phyloP scores from a whole-genome alignment of 139 green algal genomes.

The Chlorella sp. region DNA sequence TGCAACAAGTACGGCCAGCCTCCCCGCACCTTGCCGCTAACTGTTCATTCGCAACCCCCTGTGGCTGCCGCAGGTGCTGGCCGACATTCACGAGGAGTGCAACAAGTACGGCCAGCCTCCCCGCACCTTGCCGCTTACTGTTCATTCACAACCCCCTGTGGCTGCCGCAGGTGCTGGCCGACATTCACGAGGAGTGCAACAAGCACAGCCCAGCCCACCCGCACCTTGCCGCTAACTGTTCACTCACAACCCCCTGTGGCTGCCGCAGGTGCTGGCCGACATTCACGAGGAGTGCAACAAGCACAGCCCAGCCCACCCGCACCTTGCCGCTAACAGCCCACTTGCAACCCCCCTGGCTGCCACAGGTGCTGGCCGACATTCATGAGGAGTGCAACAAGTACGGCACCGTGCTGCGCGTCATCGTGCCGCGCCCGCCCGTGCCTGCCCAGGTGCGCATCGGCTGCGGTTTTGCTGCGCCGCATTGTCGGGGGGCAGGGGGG shows the following conservation, averaged over 20 bases:
- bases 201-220: not conserved
- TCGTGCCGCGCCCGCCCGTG: conserved; percentile 62
- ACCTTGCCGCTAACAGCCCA: not conserved
- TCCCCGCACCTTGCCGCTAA: too few species aligned
- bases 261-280: not conserved
- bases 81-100: too few species aligned
- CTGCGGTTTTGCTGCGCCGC: too few species aligned
- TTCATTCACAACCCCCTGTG: not conserved
- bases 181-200: not conserved
- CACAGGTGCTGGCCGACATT: conserved; percentile 72
- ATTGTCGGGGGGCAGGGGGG: too few species aligned
- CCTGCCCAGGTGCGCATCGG: conserved; percentile 14
- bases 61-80: too few species aligned
- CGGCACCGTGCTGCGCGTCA: conserved; percentile 58
- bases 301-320: not conserved
- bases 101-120: too few species aligned
- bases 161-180: not conserved
- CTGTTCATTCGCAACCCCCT: not conserved
- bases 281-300: not conserved
- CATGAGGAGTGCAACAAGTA: conserved; percentile 70
- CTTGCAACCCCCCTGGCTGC: not conserved
- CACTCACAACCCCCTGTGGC: not conserved
- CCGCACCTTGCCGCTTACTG: too few species aligned
- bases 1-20: too few species aligned
- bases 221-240: too few species aligned